Base-by-base conservation (phyloP, 805 yeast genomes). In the Wickerhamiella domercqiae region DNA sequence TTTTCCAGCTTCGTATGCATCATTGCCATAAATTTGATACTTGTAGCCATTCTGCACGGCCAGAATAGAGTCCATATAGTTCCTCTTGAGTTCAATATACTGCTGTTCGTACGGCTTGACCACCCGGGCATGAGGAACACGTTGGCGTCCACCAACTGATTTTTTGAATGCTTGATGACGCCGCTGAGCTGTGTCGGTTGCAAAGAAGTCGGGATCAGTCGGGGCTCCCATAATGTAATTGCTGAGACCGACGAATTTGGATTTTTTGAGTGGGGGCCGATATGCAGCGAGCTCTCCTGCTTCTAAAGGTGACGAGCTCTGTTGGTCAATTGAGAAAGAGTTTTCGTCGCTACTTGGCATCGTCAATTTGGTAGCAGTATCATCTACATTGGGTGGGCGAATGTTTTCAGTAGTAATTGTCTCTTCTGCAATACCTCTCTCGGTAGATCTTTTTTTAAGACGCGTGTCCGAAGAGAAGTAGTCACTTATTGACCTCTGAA, bases 31-130 rank as follows among this genome's bases (percentile, higher is more conserved):
- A 43, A 86, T 75, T 50, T 80, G 81, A 59, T 74, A 90, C 55
- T 83, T 84, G 60, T 87, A 90, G 0, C 98, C 98, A 2, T 81
- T 93, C 53, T 90, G 90, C 19, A 87, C 66, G 0, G 90, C 75
- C 6, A 90, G 60, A 1, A 90, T 47, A 37, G 80, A 80, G 46
- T 82, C 94, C 36, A 51, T 51, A 51, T 87, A 60, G 2, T 56
- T 49, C 4, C 56, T 46, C 50, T 84, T 84, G 36, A 90, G 59
- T 2, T 73, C 76, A 21, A 74, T 60, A 42, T 75, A 73, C 55
- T 86, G 96, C 43, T 67, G 69, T 47, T 84, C 96, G 26, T 86
- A 56, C 0, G 96, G 95, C 0, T 94, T 79, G 33, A 76, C 56
- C 39, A 62, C 62, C n/a, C 47, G 34, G 3, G 31, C 39, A 36